A percentile compares a stretch with the other conserved stretches of the same genome.
These are phyloP conservation scores for Cryphonectria japonica DNA, from an alignment of 2,329 filamentous ascomycete genomes.

Conservation along the genomic window DNA sequence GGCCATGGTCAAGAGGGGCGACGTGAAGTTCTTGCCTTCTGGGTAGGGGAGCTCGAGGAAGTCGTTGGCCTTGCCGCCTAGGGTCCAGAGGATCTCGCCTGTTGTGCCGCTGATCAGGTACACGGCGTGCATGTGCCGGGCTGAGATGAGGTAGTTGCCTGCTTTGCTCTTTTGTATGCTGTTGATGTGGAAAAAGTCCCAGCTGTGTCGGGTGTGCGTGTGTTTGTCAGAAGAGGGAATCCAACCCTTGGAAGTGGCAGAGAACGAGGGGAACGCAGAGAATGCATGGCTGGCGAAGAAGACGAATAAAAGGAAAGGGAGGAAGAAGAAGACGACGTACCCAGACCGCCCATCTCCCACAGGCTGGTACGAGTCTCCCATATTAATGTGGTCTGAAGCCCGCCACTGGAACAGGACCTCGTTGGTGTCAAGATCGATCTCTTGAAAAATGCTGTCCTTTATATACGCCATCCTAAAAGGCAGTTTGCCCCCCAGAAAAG, in stretches of 20 bases:
- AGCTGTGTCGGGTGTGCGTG: constrained; percentile 31
- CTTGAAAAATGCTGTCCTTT: constrained; percentile 43
- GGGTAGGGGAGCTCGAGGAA: constrained; percentile 39
- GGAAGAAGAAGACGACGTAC: neutral
- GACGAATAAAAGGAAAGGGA: no score
- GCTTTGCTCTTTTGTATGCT: constrained; percentile 40
- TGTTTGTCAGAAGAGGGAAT: neutral
- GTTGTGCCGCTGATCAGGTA: constrained; percentile 38
- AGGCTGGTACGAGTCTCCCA: constrained; percentile 25
- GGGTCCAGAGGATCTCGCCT: constrained; percentile 40
- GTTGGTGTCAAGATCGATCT: constrained; percentile 42
- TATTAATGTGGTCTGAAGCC: constrained; percentile 38
- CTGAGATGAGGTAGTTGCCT: constrained; percentile 44
- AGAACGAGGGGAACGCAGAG: neutral
- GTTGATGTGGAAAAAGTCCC: constrained; percentile 45
- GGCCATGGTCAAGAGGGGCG: constrained; percentile 27
- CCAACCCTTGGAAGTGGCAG: neutral
- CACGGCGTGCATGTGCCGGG: constrained; percentile 38
- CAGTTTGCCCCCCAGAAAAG: constrained; percentile 31
- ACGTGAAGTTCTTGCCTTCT: constrained; percentile 42
- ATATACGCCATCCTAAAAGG: constrained; percentile 33
- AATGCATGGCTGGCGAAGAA: neutral
- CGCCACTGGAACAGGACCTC: constrained; percentile 43
- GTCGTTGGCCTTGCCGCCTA: constrained; percentile 41
- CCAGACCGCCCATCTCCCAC: constrained; percentile 11